Evolutionary conservation across 2,329 filamentous ascomycete genomes (phyloP).

Genomic region (Xylariaceae sp.): DNA sequence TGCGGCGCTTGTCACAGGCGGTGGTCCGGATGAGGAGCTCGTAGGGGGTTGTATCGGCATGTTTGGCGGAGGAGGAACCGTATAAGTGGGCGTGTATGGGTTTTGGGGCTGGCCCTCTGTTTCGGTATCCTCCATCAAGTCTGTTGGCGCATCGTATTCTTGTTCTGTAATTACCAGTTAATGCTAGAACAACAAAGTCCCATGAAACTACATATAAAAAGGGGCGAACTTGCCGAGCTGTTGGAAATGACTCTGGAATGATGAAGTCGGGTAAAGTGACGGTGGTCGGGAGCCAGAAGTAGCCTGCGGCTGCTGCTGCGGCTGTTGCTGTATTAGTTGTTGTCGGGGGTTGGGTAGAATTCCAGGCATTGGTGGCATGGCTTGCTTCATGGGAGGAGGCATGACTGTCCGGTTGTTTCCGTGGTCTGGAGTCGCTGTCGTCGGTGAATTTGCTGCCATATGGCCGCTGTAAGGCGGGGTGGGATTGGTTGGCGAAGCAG

Average conservation of each 20-base stretch:
- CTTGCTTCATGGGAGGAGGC: conserved; percentile 38
- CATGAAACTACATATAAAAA: conserved; percentile 42
- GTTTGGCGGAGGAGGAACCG: conserved; percentile 36
- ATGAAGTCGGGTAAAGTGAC: conserved; percentile 70
- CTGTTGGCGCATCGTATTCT: conserved; percentile 88
- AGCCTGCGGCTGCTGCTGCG: conserved; percentile 25
- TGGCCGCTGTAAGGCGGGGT: conserved; percentile 37
- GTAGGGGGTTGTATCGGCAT: conserved; percentile 36
- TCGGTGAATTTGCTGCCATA: conserved; percentile 39
- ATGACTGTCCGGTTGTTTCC: conserved; percentile 39
- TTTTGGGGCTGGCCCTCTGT: conserved; percentile 64
- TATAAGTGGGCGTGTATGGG: conserved; percentile 56
- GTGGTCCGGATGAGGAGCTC: conserved; percentile 38
- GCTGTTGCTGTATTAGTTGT: conserved; percentile 34
- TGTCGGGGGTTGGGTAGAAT: conserved; percentile 33
- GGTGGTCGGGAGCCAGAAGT: conserved; percentile 36
- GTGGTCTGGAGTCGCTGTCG: conserved; percentile 43
- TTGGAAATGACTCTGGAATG: conserved; percentile 88
- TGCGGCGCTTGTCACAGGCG: conserved; percentile 32
- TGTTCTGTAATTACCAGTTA: conserved; percentile 73
- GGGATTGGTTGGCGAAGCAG: conserved; percentile 49
- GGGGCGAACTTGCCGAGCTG: conserved; percentile 80
- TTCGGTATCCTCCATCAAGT: conserved; percentile 80
- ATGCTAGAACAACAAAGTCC: conserved; percentile 63
- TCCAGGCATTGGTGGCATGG: conserved; percentile 32